Base-by-base conservation (phyloP, 2,329 filamentous ascomycete genomes). In the Aspergillus fumigatus region DNA sequence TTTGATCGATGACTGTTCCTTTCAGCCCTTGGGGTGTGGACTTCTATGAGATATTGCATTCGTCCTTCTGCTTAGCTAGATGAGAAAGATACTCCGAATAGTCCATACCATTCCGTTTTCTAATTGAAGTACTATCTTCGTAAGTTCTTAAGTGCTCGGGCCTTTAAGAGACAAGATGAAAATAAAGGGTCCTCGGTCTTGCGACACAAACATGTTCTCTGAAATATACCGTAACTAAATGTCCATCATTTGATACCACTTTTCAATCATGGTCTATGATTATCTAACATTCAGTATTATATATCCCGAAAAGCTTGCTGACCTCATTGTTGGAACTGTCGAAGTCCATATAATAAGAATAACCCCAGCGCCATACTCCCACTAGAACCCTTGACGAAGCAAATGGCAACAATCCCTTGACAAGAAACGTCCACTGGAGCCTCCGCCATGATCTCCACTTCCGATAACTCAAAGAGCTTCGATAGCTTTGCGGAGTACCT, bases 401-500 rank as follows among this genome's bases (percentile, higher is more conserved):
- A 38, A 38, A n/a, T 14, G 32, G 23, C 7, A 2, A 14, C 8
- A 10, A 45, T 14, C 4, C 2, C 21, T 10, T 23, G n/a, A 45
- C 29, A 50, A 14, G 49, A 38, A 50, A 19, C 14, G 45, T n/a
- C 21, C 47, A 17, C n/a, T n/a, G 4, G 27, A 29, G 35, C 6
- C n/a, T 19, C 5, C 4, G 14, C n/a, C 19, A 6, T 47, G 23
- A 14, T 14, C 43, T 23, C 19, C 49, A 17, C 21, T 21, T 26
- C 8, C 4, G 5, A 35, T 35, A 35, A 1, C 17, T 73, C 68
- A 86, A 63, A 85, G 68, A 21, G 76, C 76, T 55, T 81, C 80
- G 61, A 87, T 82, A 53, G 82, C 83, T 65, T 77, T 80, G 49
- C 79, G 76, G 63, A 87, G 65, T 27, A 86, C 81, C 51, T 85